phyloP scores from a whole-genome alignment of 441 rosid genomes.

The Lepidium campestre region DNA sequence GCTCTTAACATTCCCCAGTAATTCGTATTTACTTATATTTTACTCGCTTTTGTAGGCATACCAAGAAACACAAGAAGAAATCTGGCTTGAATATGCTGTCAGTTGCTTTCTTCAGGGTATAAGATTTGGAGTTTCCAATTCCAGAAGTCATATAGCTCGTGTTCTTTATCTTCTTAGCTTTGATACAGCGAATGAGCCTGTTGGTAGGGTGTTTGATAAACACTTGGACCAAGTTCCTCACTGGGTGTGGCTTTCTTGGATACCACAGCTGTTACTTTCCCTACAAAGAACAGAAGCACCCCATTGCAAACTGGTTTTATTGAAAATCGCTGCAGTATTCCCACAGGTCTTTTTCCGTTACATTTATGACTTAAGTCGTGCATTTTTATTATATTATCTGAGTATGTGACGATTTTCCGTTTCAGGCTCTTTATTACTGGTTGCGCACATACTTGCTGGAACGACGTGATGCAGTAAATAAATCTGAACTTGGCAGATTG shows the following conservation, averaged over 20 bases:
- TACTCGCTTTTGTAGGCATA: slow-evolving; percentile 61
- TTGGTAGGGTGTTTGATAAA: slow-evolving; percentile 96
- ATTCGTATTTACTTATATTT: neutral
- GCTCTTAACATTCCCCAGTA: neutral
- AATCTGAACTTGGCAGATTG: slow-evolving; percentile 72
- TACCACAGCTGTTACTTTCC: slow-evolving; percentile 95
- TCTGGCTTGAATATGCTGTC: slow-evolving; percentile 97
- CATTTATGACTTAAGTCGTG: neutral
- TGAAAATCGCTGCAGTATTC: slow-evolving; percentile 80
- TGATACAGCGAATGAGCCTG: slow-evolving; percentile 87
- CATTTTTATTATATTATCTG: slow-evolving; percentile 16
- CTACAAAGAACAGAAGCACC: slow-evolving; percentile 97
- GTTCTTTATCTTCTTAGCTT: slow-evolving; percentile 96
- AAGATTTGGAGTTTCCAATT: slow-evolving; percentile 91
- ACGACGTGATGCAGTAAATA: slow-evolving; percentile 96
- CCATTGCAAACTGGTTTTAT: slow-evolving; percentile 92
- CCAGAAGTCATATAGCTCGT: slow-evolving; percentile 95
- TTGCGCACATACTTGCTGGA: slow-evolving; percentile 96
- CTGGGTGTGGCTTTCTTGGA: slow-evolving; percentile 99
- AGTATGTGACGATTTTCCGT: slow-evolving; percentile 19
- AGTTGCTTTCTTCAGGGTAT: slow-evolving; percentile 99
- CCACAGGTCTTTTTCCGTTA: slow-evolving; percentile 62
- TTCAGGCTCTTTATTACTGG: slow-evolving; percentile 96
- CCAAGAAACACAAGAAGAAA: slow-evolving; percentile 78
- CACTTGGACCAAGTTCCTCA: slow-evolving; percentile 92